Conservation (phyloP, 352 stramenopile species). For the Plasmopara halstedii region DNA sequence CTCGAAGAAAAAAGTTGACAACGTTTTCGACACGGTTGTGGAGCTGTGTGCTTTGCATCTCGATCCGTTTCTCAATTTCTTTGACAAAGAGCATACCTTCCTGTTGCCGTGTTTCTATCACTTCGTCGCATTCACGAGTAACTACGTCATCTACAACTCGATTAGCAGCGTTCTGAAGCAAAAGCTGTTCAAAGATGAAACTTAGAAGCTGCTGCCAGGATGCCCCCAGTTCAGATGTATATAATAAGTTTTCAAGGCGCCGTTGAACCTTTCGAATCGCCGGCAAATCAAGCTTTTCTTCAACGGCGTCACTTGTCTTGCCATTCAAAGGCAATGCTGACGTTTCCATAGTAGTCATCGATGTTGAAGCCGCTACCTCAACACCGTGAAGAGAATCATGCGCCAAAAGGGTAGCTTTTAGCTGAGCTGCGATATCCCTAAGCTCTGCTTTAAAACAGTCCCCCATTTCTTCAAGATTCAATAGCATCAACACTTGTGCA, state of each 20-base stretch:
- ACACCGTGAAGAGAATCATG: constrained; percentile 7
- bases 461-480: constrained; percentile 39
- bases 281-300: constrained; percentile 43
- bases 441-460: constrained; percentile 53
- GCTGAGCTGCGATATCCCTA: constrained; percentile 30
- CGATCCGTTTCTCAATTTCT: constrained; percentile 42
- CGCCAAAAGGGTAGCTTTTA: constrained; percentile 43
- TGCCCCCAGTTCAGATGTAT: constrained; percentile 51
- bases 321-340: constrained; percentile 4
- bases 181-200: constrained; percentile 43
- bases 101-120: constrained; percentile 35
- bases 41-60: constrained; percentile 45
- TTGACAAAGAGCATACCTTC: constrained; percentile 53
- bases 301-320: constrained; percentile 1
- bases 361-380: background rate
- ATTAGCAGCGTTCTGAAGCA: constrained; percentile 60
- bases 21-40: constrained; percentile 53
- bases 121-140: constrained; percentile 34
- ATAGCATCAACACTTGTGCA: constrained; percentile 45
- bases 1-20: constrained; percentile 50
- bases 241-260: constrained; percentile 64
- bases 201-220: constrained; percentile 45
- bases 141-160: constrained; percentile 59
- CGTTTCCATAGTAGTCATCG: background rate
- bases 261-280: constrained; percentile 78